Conservation (phyloP, 2,329 filamentous ascomycete genomes). For the Phoma sp. region DNA sequence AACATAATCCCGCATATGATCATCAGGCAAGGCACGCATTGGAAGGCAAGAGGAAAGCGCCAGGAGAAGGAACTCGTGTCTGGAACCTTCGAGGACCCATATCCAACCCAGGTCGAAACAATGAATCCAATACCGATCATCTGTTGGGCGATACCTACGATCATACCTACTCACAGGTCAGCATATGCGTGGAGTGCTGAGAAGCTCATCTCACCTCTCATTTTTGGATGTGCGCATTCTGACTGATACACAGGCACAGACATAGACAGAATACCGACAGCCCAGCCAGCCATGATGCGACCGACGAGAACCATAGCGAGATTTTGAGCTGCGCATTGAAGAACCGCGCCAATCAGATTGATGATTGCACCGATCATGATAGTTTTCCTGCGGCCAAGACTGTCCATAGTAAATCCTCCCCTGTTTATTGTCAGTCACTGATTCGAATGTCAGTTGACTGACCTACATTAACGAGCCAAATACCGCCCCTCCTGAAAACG, state of each 20-base stretch:
- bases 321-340: conserved; percentile 64
- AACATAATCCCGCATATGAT: conserved; percentile 52
- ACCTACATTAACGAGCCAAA: conserved; percentile 59
- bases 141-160: conserved; percentile 63
- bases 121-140: conserved; percentile 65
- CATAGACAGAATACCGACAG: conserved; percentile 64
- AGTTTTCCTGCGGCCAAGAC: conserved; percentile 64
- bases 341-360: conserved; percentile 62
- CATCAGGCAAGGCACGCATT: conserved; percentile 53
- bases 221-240: conserved; percentile 65
- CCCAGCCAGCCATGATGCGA: conserved; percentile 64
- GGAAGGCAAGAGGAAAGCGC: conserved; percentile 55
- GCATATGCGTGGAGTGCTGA: neutral
- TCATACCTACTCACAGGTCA: conserved; percentile 43
- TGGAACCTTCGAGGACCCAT: conserved; percentile 48
- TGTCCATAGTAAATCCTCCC: conserved; percentile 65
- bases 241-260: conserved; percentile 69
- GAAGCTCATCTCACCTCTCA: conserved; percentile 52
- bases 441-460: neutral
- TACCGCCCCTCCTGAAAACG: conserved; percentile 65
- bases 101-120: conserved; percentile 60
- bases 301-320: conserved; percentile 64
- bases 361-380: conserved; percentile 66
- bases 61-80: conserved; percentile 47
- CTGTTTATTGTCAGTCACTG: conserved; percentile 18